Conservation (phyloP, 148 eudicot species). For the Nepenthes gracilis region DNA sequence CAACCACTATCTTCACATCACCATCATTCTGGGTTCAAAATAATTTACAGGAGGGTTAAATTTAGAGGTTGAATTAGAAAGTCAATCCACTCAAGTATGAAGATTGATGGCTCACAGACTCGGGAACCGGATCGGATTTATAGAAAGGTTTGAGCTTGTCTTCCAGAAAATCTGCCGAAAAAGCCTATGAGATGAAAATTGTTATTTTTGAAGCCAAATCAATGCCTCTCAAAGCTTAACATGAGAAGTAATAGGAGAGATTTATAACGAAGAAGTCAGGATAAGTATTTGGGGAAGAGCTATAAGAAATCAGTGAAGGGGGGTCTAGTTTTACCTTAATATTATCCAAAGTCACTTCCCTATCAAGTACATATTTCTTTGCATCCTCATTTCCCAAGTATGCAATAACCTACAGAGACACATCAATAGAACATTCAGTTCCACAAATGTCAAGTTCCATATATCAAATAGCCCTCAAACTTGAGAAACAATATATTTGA, state of each 20-base stretch:
- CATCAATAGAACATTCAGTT: slow-evolving; percentile 1
- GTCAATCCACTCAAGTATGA: not conserved
- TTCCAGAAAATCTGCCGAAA: slow-evolving; percentile 58
- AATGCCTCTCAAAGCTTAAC: not conserved
- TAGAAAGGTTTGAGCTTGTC: slow-evolving; percentile 81
- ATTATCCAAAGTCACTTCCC: slow-evolving; percentile 47
- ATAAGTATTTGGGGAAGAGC: not conserved
- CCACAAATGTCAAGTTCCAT: not conserved
- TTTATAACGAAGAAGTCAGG: not conserved
- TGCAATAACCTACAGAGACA: slow-evolving; percentile 51
- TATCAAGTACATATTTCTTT: slow-evolving; percentile 49
- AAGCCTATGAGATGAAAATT: slow-evolving; percentile 28
- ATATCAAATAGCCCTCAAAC: not conserved
- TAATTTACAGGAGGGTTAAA: slow-evolving; percentile 1
- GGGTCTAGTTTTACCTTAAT: slow-evolving; percentile 42
- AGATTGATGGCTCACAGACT: slow-evolving; percentile 40
- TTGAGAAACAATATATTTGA: not conserved
- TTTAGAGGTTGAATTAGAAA: too few species aligned
- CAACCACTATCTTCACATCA: slow-evolving; percentile 87
- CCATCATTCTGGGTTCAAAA: slow-evolving; percentile 55
- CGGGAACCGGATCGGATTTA: slow-evolving; percentile 91
- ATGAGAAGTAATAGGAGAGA: not conserved
- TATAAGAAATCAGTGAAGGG: not conserved
- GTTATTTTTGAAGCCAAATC: not conserved
- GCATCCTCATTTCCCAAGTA: slow-evolving; percentile 61